Conservation (phyloP, 73 alveolate species). For the Tetrahymena thermophila region DNA sequence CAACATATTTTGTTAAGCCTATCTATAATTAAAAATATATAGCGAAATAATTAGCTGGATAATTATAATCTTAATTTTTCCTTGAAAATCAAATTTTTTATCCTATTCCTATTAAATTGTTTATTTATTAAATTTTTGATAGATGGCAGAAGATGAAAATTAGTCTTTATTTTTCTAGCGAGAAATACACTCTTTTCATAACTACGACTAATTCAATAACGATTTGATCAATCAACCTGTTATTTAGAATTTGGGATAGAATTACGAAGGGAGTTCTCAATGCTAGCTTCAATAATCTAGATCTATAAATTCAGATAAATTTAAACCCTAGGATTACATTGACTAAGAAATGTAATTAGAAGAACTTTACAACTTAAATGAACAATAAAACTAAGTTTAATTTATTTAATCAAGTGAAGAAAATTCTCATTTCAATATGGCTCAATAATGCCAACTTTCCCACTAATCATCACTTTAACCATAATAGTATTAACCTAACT, state of each 20-base stretch:
- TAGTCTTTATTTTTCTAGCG: background rate
- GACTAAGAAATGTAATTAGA: background rate
- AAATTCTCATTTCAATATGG: background rate
- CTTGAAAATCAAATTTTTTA: background rate
- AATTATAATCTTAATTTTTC: background rate
- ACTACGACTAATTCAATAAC: background rate
- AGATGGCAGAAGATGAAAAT: background rate
- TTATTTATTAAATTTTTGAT: background rate
- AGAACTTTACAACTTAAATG: background rate
- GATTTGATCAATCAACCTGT: background rate
- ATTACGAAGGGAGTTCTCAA: background rate
- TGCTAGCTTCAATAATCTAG: background rate
- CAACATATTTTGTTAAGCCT: background rate
- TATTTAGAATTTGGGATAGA: background rate
- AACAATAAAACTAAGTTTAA: background rate
- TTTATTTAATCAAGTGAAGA: background rate
- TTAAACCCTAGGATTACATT: background rate
- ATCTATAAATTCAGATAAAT: background rate
- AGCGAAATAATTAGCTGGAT: background rate
- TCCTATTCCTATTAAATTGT: background rate
- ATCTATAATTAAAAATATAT: background rate
- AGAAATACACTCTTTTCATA: background rate
- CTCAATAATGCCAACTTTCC: background rate
- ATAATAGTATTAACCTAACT: background rate
- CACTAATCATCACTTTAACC: background rate